phyloP scores from a whole-genome alignment of 2,329 filamentous ascomycete genomes.

The Pseudogymnoascus sp. region DNA sequence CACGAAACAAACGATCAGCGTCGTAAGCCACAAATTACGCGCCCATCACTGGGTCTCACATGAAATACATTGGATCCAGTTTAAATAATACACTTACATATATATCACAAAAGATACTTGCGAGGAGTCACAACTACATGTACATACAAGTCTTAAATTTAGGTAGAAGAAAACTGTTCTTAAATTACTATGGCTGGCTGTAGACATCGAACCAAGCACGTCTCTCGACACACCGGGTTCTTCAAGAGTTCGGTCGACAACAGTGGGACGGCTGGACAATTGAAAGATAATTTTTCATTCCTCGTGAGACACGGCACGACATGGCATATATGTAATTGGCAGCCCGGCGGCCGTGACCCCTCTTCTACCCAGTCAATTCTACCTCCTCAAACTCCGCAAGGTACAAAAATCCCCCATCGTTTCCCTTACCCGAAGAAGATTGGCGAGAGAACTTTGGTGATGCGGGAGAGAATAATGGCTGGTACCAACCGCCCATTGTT shows the following conservation, averaged over 20 bases:
- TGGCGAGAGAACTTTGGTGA: slow-evolving; percentile 20
- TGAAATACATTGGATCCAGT: background rate
- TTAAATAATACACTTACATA: background rate
- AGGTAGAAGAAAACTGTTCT: slow-evolving; percentile 4
- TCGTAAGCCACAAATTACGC: background rate
- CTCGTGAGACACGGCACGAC: background rate
- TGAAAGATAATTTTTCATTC: slow-evolving; percentile 3
- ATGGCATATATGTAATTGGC: background rate
- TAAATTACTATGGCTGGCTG: background rate
- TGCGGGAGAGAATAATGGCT: slow-evolving; percentile 23
- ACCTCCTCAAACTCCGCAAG: slow-evolving; percentile 13
- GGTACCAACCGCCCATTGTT: slow-evolving; percentile 23
- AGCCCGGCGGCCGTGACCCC: slow-evolving; percentile 5
- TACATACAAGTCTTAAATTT: background rate
- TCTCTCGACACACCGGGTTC: background rate
- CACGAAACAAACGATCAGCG: background rate
- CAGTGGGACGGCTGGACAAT: background rate
- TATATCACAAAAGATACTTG: background rate
- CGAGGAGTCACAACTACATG: background rate
- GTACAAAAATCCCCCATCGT: slow-evolving; percentile 12
- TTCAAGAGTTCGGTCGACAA: background rate
- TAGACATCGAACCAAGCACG: background rate
- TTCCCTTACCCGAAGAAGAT: slow-evolving; percentile 17
- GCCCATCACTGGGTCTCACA: background rate
- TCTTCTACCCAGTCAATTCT: slow-evolving; percentile 10